Percentiles rank a stretch among this genome's conserved stretches.
Conservation (phyloP, 73 alveolate species). For the Paramecium bursaria region DNA sequence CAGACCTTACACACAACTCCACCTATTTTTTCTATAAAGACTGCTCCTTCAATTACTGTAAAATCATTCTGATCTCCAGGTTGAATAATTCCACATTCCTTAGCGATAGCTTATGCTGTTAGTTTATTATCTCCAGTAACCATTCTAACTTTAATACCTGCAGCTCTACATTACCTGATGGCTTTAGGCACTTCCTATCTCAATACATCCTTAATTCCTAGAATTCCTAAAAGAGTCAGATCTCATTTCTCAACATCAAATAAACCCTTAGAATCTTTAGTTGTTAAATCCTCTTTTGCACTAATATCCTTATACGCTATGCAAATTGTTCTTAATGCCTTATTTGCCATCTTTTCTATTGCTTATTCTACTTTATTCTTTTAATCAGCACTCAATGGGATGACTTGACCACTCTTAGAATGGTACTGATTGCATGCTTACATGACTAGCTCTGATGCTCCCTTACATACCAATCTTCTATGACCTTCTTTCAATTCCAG, state of each 20-base stretch:
- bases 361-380: constrained; percentile 70
- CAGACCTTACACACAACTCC: constrained; percentile 87
- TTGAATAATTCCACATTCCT: constrained; percentile 79
- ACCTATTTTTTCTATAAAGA: constrained; percentile 80
- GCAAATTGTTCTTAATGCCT: constrained; percentile 76
- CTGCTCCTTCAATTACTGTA: constrained; percentile 78
- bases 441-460: constrained; percentile 82
- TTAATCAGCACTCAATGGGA: constrained; percentile 42
- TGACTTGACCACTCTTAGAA: constrained; percentile 69
- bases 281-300: constrained; percentile 65
- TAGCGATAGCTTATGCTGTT: constrained; percentile 92
- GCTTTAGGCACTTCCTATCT: constrained; percentile 81
- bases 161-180: constrained; percentile 65
- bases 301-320: constrained; percentile 73
- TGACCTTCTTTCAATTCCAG: constrained; percentile 66
- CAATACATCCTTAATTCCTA: constrained; percentile 82
- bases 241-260: constrained; percentile 75
- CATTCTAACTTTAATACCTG: constrained; percentile 89
- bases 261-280: constrained; percentile 71
- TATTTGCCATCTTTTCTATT: constrained; percentile 78
- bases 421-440: constrained; percentile 73
- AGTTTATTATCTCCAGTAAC: constrained; percentile 93
- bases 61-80: constrained; percentile 55
- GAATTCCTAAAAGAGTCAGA: constrained; percentile 78
- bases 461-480: constrained; percentile 77